A percentile compares a stretch with the other conserved stretches of the same genome.
Evolutionary conservation across 768 basidiomycete species (phyloP).

Genomic region (Tulasnella sp.): DNA sequence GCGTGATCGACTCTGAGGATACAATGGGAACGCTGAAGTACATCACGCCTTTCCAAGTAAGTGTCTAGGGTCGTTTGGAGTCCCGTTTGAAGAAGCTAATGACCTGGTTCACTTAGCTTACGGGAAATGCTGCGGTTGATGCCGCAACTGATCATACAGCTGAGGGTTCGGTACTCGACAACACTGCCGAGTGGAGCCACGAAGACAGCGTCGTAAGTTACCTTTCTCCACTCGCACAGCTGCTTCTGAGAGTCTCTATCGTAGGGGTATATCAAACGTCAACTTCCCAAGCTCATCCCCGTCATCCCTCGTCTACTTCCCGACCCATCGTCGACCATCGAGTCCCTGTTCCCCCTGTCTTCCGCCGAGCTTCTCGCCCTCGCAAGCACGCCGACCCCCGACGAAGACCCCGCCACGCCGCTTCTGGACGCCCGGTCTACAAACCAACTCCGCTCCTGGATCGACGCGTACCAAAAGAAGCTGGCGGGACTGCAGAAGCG

Average conservation of each 20-base stretch:
- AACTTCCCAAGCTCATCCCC: background rate
- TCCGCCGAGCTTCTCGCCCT: background rate
- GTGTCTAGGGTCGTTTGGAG: background rate
- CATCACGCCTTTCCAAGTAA: background rate
- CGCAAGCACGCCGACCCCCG: background rate
- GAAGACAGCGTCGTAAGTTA: background rate
- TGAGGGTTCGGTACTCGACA: background rate
- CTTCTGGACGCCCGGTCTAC: background rate
- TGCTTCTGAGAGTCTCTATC: too few relatives aligned
- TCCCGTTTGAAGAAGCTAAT: background rate
- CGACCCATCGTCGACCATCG: background rate
- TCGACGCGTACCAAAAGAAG: background rate
- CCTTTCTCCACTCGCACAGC: too few relatives aligned
- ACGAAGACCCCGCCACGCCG: background rate
- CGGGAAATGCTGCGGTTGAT: background rate
- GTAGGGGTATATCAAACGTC: background rate
- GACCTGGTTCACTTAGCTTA: background rate
- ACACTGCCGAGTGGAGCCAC: background rate
- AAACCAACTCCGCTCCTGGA: background rate
- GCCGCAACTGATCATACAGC: background rate
- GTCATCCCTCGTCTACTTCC: background rate
- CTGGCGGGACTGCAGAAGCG: background rate
- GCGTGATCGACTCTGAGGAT: background rate
- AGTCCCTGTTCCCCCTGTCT: background rate
- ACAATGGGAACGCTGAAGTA: background rate